phyloP scores from a whole-genome alignment of 257 asterid species.

The Galeopsis tetrahit region DNA sequence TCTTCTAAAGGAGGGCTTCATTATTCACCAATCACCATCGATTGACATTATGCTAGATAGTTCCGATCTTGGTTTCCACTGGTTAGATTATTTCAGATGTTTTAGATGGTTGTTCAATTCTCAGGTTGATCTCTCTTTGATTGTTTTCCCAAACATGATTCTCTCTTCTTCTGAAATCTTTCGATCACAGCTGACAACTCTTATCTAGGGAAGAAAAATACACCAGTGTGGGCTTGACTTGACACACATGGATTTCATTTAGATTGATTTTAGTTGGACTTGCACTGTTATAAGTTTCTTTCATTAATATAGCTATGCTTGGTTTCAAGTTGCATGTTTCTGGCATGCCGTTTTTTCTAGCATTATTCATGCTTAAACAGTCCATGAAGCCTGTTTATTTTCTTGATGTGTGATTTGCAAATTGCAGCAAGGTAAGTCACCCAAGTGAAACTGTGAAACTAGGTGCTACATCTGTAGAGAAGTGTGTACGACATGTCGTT shows the following conservation, averaged over 20 bases:
- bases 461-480: not conserved
- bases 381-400: constrained; percentile 20
- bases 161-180: not conserved
- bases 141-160: not conserved
- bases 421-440: constrained; percentile 2
- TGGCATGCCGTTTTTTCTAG: not conserved
- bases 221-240: constrained; percentile 2
- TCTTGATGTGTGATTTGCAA: not conserved
- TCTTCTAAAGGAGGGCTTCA: not conserved
- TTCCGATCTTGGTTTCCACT: not conserved
- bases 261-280: not conserved
- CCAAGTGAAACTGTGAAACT: constrained; percentile 19
- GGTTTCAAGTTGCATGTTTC: not conserved
- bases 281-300: not conserved
- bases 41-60: not conserved
- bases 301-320: not conserved
- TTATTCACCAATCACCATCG: not conserved
- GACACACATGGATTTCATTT: not conserved
- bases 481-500: not conserved
- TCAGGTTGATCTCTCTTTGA: not conserved
- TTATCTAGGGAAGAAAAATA: not conserved
- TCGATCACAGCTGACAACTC: not conserved
- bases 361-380: not conserved
- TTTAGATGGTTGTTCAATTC: not conserved
- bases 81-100: not conserved